These are phyloP conservation scores for Ganoderma sinense DNA, from an alignment of 1,284 basidiomycete genomes.

Conservation along the genomic window DNA sequence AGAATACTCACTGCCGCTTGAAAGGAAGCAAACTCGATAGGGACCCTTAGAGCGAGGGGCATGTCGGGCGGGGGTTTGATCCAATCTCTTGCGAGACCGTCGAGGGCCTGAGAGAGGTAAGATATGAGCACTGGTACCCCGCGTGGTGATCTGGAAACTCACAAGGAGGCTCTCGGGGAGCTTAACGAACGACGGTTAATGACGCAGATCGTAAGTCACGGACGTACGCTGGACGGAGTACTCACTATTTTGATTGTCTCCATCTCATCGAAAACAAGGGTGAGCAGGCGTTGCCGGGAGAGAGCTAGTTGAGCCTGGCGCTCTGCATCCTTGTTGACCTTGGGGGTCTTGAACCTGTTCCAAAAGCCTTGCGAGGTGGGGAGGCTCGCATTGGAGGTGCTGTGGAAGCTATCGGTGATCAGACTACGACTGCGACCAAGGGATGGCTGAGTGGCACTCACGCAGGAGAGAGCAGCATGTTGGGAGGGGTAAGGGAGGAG, in stretches of 20 bases:
- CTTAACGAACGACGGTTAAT: conserved; percentile 40
- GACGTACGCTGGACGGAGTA: neutral
- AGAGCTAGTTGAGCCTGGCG: conserved; percentile 62
- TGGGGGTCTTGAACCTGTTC: conserved; percentile 68
- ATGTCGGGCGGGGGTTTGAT: conserved; percentile 82
- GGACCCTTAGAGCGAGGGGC: conserved; percentile 74
- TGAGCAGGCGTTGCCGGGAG: conserved; percentile 74
- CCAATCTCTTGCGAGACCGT: conserved; percentile 81
- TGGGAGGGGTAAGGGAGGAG: conserved; percentile 21
- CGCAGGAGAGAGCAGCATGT: conserved; percentile 83
- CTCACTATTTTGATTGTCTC: conserved; percentile 79
- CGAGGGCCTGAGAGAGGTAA: conserved; percentile 68
- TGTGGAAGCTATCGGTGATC: conserved; percentile 48
- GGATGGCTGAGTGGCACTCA: conserved; percentile 51
- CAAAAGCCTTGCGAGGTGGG: conserved; percentile 65
- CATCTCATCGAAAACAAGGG: conserved; percentile 83
- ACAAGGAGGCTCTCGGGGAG: conserved; percentile 71
- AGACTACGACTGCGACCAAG: conserved; percentile 37
- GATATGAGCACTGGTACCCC: neutral
- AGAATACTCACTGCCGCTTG: conserved; percentile 72
- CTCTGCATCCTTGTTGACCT: conserved; percentile 62
- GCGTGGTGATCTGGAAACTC: conserved; percentile 29
- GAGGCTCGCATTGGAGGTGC: conserved; percentile 68
- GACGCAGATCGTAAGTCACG: conserved; percentile 10
- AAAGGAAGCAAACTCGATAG: conserved; percentile 83